These are phyloP conservation scores for Neocatenulostroma microsporum DNA, from an alignment of 2,329 filamentous ascomycete genomes.

Conservation along the genomic window DNA sequence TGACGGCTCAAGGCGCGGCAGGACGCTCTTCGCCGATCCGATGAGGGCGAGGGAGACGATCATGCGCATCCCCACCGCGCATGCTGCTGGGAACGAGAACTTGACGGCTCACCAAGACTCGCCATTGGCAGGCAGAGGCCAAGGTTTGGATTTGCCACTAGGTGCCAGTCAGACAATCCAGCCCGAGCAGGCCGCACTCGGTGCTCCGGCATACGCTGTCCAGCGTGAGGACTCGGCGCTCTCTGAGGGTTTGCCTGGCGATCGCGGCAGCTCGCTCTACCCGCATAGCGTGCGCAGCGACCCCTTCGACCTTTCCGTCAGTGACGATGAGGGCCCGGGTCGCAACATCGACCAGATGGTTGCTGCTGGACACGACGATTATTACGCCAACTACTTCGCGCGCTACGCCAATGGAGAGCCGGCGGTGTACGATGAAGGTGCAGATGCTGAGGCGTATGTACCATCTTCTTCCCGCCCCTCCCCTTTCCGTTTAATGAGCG, in stretches of 20 bases:
- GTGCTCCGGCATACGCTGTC: too few species aligned
- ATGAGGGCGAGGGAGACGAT: conserved; percentile 24
- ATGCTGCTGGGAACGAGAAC: background rate
- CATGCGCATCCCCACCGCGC: conserved; percentile 15
- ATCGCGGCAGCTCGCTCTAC: conserved; percentile 7
- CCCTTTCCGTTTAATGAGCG: conserved; percentile 23
- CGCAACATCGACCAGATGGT: conserved; percentile 6
- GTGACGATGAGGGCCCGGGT: conserved; percentile 14
- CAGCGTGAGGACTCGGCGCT: too few species aligned
- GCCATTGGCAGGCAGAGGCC: background rate
- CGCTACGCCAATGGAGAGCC: conserved; percentile 1
- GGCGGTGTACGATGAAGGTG: conserved; percentile 12
- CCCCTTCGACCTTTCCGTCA: conserved; percentile 23
- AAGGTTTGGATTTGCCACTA: too few species aligned
- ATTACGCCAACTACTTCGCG: conserved; percentile 7
- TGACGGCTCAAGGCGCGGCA: conserved; percentile 13
- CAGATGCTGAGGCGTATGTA: conserved; percentile 27
- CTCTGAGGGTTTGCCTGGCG: too few species aligned
- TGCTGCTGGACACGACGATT: conserved; percentile 1
- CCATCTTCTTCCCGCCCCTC: conserved; percentile 12
- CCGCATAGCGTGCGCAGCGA: conserved; percentile 10
- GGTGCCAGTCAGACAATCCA: too few species aligned
- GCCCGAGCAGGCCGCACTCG: too few species aligned
- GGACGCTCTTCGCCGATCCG: conserved; percentile 21
- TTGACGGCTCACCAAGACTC: background rate